Evolutionary conservation across 2,329 filamentous ascomycete species (phyloP).

Genomic region (Arthroderma sp.): DNA sequence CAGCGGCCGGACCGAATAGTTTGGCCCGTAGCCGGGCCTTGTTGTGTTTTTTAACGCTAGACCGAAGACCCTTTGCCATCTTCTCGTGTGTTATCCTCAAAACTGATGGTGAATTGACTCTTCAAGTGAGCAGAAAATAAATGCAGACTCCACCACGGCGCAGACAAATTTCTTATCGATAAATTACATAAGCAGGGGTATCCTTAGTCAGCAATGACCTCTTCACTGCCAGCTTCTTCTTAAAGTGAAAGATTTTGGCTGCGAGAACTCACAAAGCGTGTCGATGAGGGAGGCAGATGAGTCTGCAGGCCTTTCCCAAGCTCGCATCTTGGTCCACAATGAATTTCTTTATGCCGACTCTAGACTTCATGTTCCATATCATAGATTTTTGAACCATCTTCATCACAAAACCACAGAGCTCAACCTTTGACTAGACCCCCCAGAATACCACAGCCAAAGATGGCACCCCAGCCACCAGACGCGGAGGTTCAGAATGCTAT

Average conservation of each 20-base stretch:
- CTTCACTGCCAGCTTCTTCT: too few species aligned
- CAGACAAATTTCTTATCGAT: not conserved
- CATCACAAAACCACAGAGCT: not conserved
- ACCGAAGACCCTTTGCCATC: constrained; percentile 81
- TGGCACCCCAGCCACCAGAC: constrained; percentile 26
- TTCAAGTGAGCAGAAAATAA: constrained; percentile 2
- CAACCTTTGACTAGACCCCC: too few species aligned
- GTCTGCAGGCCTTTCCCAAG: not conserved
- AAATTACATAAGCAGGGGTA: too few species aligned
- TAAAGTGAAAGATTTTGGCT: too few species aligned
- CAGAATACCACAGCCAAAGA: constrained; percentile 11
- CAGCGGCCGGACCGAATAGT: constrained; percentile 73
- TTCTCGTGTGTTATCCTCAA: constrained; percentile 14
- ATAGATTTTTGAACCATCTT: too few species aligned
- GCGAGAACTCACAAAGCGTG: too few species aligned
- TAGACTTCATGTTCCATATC: too few species aligned
- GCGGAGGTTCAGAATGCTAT: constrained; percentile 30
- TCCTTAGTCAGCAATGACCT: too few species aligned
- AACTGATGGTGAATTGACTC: not conserved
- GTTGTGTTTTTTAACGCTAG: constrained; percentile 71
- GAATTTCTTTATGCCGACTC: not conserved
- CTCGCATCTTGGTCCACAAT: not conserved
- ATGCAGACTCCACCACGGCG: not conserved
- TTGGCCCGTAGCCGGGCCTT: constrained; percentile 64
- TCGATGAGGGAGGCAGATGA: not conserved